These are phyloP conservation scores for Arctium lappa DNA, from an alignment of 129 eudicot species.

Conservation along the genomic window DNA sequence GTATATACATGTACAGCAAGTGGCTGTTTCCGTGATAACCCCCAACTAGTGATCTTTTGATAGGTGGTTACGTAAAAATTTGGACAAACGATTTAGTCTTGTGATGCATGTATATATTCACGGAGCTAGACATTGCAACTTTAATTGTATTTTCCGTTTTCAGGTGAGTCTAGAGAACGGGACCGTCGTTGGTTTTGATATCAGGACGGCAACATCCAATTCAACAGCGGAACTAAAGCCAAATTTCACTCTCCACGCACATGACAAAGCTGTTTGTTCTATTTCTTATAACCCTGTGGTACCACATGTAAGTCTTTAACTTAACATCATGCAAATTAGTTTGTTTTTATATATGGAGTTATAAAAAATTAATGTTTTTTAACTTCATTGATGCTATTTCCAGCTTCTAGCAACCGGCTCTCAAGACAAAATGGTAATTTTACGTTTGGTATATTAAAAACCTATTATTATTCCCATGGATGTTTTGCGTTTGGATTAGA, in stretches of 20 bases:
- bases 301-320: constrained; percentile 48
- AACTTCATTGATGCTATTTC: constrained; percentile 17
- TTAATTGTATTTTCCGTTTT: constrained; percentile 14
- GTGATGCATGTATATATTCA: not conserved
- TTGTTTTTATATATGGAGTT: not conserved
- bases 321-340: not conserved
- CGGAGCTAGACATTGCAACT: not conserved
- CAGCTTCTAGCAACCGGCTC: constrained; percentile 98
- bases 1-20: too few relatives aligned
- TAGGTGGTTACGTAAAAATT: too few relatives aligned
- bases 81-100: too few relatives aligned
- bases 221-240: constrained; percentile 52
- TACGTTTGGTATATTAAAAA: not conserved
- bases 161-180: constrained; percentile 92
- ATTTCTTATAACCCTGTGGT: constrained; percentile 61
- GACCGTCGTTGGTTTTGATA: constrained; percentile 69
- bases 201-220: constrained; percentile 57
- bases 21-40: too few relatives aligned
- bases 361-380: constrained; percentile 4
- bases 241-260: constrained; percentile 87
- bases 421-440: constrained; percentile 77
- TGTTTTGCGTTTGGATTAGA: not conserved
- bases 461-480: not conserved
- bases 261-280: constrained; percentile 82
- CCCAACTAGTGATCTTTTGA: too few relatives aligned